phyloP scores from a whole-genome alignment of 2,329 filamentous ascomycete species.

The Cladosporium sp. region DNA sequence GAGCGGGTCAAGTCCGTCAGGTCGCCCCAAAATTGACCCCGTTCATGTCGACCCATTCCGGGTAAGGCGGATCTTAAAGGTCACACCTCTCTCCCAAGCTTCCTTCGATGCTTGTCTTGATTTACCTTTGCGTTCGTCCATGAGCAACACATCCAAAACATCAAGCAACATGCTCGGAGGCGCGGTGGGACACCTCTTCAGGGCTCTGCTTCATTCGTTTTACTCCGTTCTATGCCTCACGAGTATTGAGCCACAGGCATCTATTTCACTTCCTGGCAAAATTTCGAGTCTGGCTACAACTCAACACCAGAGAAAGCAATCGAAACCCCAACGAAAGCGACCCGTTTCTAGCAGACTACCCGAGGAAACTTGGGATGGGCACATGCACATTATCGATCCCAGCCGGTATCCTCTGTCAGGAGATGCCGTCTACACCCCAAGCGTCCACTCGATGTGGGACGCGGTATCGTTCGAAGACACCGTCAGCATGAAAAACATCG shows the following conservation, averaged over 20 bases:
- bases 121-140: background rate
- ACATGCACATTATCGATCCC: conserved; percentile 61
- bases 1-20: too few relatives aligned
- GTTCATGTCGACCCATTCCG: background rate
- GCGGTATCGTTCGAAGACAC: conserved; percentile 20
- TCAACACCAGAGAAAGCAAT: background rate
- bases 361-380: conserved; percentile 23
- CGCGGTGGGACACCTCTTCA: background rate
- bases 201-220: conserved; percentile 2
- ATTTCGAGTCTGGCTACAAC: background rate
- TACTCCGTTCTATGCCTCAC: background rate
- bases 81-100: background rate
- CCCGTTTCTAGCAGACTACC: background rate
- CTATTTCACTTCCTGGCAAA: background rate
- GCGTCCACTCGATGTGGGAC: conserved; percentile 10
- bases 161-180: background rate
- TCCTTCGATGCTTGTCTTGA: background rate
- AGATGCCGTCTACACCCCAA: conserved; percentile 9
- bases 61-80: conserved; percentile 1
- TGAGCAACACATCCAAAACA: background rate
- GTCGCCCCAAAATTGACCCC: too few relatives aligned
- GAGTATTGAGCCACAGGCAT: conserved; percentile 2
- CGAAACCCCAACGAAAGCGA: background rate
- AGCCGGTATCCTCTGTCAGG: conserved; percentile 44
- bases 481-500: conserved; percentile 24